These are phyloP conservation scores for Pleurotus salmoneostramineus DNA, from an alignment of 768 basidiomycete genomes.

Conservation along the genomic window DNA sequence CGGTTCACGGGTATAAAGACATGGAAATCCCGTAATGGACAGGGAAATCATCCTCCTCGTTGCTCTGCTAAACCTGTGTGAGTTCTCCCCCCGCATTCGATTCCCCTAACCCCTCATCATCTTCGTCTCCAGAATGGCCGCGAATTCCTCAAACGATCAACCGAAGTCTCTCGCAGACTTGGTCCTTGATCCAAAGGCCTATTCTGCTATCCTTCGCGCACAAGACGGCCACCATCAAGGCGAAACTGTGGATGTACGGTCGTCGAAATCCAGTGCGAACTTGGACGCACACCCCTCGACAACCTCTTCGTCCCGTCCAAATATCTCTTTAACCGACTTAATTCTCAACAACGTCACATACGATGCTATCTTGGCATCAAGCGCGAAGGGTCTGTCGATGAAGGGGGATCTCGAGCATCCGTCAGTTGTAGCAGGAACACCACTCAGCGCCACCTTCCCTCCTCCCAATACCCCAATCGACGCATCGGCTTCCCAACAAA, in stretches of 20 bases:
- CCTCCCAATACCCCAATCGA: conserved; percentile 5
- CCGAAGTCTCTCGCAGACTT: conserved; percentile 10
- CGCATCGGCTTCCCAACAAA: not conserved
- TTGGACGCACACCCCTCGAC: not conserved
- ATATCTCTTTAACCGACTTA: conserved; percentile 15
- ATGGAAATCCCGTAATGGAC: no score
- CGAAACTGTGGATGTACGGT: no score
- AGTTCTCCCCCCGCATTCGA: no score
- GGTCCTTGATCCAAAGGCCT: conserved; percentile 10
- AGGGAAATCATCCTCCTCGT: no score
- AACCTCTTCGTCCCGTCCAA: not conserved
- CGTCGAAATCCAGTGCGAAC: not conserved
- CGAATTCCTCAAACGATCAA: no score
- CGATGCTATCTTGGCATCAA: conserved; percentile 19
- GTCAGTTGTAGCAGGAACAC: not conserved
- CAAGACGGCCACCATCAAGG: not conserved
- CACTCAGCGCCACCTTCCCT: not conserved
- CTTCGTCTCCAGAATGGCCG: no score
- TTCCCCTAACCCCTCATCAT: no score
- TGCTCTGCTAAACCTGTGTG: no score
- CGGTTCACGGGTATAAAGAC: no score
- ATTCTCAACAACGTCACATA: conserved; percentile 19
- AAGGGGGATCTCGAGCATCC: not conserved
- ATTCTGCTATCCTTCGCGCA: conserved; percentile 6
- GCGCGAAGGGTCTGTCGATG: conserved; percentile 12